A percentile compares a stretch with the other conserved stretches of the same genome.
Evolutionary conservation across 768 basidiomycete genomes (phyloP).

Genomic region (Cystofilobasidium ferigula): DNA sequence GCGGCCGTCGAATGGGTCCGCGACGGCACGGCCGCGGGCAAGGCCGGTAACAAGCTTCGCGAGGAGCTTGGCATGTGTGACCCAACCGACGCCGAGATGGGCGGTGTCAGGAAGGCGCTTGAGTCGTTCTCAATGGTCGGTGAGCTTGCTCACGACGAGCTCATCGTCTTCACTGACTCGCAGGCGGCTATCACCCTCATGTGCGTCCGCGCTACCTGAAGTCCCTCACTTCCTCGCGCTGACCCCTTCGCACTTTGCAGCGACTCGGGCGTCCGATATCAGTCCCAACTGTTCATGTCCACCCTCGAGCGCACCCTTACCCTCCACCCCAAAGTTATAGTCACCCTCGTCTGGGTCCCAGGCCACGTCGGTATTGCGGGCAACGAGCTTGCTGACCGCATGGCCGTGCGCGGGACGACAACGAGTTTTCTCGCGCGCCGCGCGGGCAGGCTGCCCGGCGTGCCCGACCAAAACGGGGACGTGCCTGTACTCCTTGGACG

Average conservation of each 20-base stretch:
- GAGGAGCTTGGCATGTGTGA: slow-evolving; percentile 32
- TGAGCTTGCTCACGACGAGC: slow-evolving; percentile 25
- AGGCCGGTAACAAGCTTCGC: slow-evolving; percentile 34
- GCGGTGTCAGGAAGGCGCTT: slow-evolving; percentile 35
- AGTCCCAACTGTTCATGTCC: slow-evolving; percentile 33
- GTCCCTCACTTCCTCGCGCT: not conserved
- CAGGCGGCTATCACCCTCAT: slow-evolving; percentile 33
- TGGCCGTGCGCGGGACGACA: slow-evolving; percentile 34
- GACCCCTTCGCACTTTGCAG: not conserved
- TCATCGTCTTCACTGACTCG: slow-evolving; percentile 36
- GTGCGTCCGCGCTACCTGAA: slow-evolving; percentile 20
- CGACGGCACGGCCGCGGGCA: slow-evolving; percentile 1
- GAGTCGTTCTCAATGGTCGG: slow-evolving; percentile 32
- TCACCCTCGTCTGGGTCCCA: slow-evolving; percentile 37
- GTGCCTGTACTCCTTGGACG: slow-evolving; percentile 20
- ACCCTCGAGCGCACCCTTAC: slow-evolving; percentile 33
- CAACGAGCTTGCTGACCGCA: slow-evolving; percentile 35
- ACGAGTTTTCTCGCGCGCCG: slow-evolving; percentile 31
- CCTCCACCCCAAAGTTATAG: slow-evolving; percentile 31
- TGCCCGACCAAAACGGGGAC: slow-evolving; percentile 6
- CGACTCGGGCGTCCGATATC: slow-evolving; percentile 35
- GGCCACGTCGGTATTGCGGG: slow-evolving; percentile 33
- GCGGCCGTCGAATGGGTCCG: slow-evolving; percentile 37
- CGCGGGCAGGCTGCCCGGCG: slow-evolving; percentile 15
- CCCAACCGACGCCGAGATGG: slow-evolving; percentile 35